Evolutionary conservation across 148 eudicot genomes (phyloP), one percentile per base, ranked within the genome.

Genomic region (Silene uniflora): DNA sequence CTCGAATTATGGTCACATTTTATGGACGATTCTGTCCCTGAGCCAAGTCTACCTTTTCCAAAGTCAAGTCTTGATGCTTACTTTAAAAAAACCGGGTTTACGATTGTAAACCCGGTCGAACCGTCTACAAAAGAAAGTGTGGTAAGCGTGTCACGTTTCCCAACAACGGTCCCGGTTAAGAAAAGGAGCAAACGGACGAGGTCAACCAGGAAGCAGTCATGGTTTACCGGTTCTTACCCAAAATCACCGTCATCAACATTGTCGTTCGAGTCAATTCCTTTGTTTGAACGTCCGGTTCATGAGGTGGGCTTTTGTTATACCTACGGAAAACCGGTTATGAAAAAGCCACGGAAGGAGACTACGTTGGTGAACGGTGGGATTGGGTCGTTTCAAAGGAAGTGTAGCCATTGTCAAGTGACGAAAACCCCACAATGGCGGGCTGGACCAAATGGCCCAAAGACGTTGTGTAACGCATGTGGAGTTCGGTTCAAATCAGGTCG

Each of bases 371-470:
- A 47, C 19, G 64, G 71, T 7, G 75, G 75, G 6, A 29, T 60
- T 67, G 83, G 78, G n/a, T 13, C 69, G 66, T 58, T 76, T 18
- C 88, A 78, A 44, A 84, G 98, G 24, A 81, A 91, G 73, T 90
- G 97, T 76, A 89, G 67, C 60, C 91, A 89, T 32, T 90, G 98
- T 23, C 88, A 75, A 59, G 96, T 89, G 35, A 91, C 89, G 72
- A 93, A 91, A 74, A 93, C 98, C n/a, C 98, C 98, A 0, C 96
- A 89, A 76, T 93, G 98, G 98, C 78, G 98, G 59, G 84, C 90
- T 78, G 98, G 98, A 18, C 98, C 98, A 3, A 66, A 82, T 13
- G 98, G 98, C 10, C 89, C 96, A 0, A 93, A 91, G 76, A 89
- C 98, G 1, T 74, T 93, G 0, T 93, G 98, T 69, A 93, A 93